These are phyloP conservation scores for Stylosanthes scabra DNA, from an alignment of 331 rosid species.

Conservation along the genomic window DNA sequence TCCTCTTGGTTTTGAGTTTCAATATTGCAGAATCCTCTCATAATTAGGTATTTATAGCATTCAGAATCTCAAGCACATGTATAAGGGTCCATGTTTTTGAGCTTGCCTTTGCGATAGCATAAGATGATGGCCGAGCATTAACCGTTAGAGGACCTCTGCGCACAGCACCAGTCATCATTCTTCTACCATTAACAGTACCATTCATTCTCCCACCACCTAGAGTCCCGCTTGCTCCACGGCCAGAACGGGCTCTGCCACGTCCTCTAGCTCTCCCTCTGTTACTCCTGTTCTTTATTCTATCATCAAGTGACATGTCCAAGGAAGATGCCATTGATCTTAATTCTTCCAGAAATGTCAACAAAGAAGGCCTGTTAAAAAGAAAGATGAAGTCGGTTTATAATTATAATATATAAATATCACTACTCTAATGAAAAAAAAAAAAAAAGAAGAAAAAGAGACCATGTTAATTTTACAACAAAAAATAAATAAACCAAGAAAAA, in stretches of 20 bases:
- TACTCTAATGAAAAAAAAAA: no score
- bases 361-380: constrained; percentile 36
- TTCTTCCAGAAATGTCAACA: constrained; percentile 26
- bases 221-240: constrained; percentile 58
- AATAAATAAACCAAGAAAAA: no score
- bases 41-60: constrained; percentile 49
- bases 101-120: constrained; percentile 99
- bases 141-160: constrained; percentile 80
- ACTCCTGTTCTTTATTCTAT: constrained; percentile 80
- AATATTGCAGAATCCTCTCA: constrained; percentile 55
- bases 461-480: not conserved
- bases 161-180: constrained; percentile 43
- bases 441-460: not conserved
- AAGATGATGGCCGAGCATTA: constrained; percentile 70
- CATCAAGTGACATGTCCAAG: constrained; percentile 94
- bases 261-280: constrained; percentile 78
- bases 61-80: constrained; percentile 81
- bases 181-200: constrained; percentile 57
- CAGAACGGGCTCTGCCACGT: constrained; percentile 51
- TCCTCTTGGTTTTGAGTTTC: constrained; percentile 68
- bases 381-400: constrained; percentile 10
- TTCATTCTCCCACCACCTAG: constrained; percentile 67
- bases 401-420: not conserved
- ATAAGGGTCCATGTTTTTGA: constrained; percentile 72
- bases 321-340: constrained; percentile 71